phyloP scores from a whole-genome alignment of 2,329 filamentous ascomycete species.

The Arthrobotrys sinensis region DNA sequence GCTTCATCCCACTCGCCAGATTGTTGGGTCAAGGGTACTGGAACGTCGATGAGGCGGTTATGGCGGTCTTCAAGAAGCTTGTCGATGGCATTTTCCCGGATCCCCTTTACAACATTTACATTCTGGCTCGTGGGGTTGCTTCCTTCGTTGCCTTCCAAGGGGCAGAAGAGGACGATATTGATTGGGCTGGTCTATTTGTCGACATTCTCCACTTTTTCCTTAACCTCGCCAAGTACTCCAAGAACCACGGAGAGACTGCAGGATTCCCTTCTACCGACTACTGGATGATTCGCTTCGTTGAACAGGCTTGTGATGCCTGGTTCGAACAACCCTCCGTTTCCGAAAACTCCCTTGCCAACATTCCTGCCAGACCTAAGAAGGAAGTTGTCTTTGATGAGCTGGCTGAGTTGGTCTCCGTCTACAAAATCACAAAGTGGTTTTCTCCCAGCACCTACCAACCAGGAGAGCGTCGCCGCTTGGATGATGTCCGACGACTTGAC shows the following conservation, averaged over 20 bases:
- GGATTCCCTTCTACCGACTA: slow-evolving; percentile 12
- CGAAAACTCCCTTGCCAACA: not conserved
- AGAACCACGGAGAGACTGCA: not conserved
- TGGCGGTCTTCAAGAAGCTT: slow-evolving; percentile 3
- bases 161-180: not conserved
- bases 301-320: slow-evolving; percentile 32
- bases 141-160: slow-evolving; percentile 26
- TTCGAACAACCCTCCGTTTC: not conserved
- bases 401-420: slow-evolving; percentile 5
- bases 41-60: not conserved
- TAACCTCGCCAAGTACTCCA: slow-evolving; percentile 18
- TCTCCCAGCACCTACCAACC: not conserved
- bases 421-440: slow-evolving; percentile 34
- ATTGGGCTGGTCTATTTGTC: slow-evolving; percentile 20
- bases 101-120: not conserved
- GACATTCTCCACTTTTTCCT: slow-evolving; percentile 33
- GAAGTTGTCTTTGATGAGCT: slow-evolving; percentile 19
- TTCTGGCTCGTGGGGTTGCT: slow-evolving; percentile 26
- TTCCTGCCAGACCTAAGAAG: not conserved
- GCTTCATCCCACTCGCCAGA: slow-evolving; percentile 40
- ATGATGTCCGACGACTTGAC: slow-evolving; percentile 1
- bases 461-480: not conserved
- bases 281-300: slow-evolving; percentile 48
- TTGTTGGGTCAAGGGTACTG: slow-evolving; percentile 32
- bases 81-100: slow-evolving; percentile 6